phyloP scores from a whole-genome alignment of 139 green algal genomes.

The Asterochloris sp. region DNA sequence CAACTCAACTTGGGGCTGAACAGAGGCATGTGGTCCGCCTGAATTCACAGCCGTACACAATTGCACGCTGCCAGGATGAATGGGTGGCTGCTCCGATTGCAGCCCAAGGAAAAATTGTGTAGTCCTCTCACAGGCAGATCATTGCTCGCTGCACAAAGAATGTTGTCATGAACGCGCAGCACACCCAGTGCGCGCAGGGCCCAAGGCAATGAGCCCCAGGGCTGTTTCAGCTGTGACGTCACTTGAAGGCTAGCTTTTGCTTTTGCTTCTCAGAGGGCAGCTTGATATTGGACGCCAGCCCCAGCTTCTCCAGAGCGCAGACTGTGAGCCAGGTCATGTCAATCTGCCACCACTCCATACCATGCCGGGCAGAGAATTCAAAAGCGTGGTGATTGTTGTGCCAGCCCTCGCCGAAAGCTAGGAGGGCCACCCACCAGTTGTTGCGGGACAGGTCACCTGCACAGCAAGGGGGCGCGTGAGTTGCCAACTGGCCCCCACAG shows the following conservation, averaged over 20 bases:
- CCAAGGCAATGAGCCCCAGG: too few relatives aligned
- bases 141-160: too few relatives aligned
- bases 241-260: conserved; percentile 17
- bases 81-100: too few relatives aligned
- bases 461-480: background rate
- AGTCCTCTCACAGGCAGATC: too few relatives aligned
- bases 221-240: background rate
- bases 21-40: too few relatives aligned
- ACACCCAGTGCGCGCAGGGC: too few relatives aligned
- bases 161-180: too few relatives aligned
- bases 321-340: conserved; percentile 81
- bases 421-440: conserved; percentile 78
- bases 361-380: conserved; percentile 69
- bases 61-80: too few relatives aligned
- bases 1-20: too few relatives aligned
- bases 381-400: conserved; percentile 62
- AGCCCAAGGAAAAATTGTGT: too few relatives aligned
- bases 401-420: conserved; percentile 94
- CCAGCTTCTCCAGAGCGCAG: conserved; percentile 55
- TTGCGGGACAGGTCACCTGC: conserved; percentile 30
- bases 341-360: conserved; percentile 79
- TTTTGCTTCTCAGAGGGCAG: conserved; percentile 86
- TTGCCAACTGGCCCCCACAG: background rate
- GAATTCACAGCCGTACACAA: too few relatives aligned
- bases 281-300: conserved; percentile 85